These are phyloP conservation scores for Lophiostoma macrostomum DNA, from an alignment of 495 filamentous ascomycete genomes.

Conservation along the genomic window DNA sequence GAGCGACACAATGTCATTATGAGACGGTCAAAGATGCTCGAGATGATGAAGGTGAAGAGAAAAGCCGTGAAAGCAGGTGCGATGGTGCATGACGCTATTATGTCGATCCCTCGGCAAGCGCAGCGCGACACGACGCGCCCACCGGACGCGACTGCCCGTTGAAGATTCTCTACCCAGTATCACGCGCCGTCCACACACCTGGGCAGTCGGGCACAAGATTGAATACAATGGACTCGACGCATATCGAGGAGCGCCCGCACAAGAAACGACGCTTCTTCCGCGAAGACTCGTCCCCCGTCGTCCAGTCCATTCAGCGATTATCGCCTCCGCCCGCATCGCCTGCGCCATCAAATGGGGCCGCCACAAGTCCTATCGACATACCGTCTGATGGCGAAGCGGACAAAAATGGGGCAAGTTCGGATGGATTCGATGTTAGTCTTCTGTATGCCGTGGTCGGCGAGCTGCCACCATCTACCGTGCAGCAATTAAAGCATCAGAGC, in stretches of 20 bases:
- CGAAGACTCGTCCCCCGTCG: conserved; percentile 47
- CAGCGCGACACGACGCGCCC: too few relatives aligned
- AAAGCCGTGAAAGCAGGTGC: not conserved
- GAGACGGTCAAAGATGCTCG: too few relatives aligned
- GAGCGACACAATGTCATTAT: too few relatives aligned
- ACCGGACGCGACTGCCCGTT: too few relatives aligned
- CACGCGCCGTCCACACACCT: not conserved
- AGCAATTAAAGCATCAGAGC: conserved; percentile 39
- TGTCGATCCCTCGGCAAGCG: conserved; percentile 11
- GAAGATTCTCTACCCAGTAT: not conserved
- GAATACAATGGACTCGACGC: conserved; percentile 47
- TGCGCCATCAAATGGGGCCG: not conserved
- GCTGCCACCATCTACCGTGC: conserved; percentile 44
- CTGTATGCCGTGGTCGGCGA: conserved; percentile 72
- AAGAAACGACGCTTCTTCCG: conserved; percentile 84
- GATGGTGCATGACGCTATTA: conserved; percentile 13
- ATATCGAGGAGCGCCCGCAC: conserved; percentile 59
- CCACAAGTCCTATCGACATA: conserved; percentile 2
- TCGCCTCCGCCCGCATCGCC: conserved; percentile 29
- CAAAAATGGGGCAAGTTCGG: not conserved
- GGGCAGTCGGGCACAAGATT: not conserved
- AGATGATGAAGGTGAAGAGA: too few relatives aligned
- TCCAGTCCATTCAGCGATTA: conserved; percentile 13
- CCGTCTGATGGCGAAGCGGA: conserved; percentile 5
- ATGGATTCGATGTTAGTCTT: conserved; percentile 62